These are phyloP conservation scores for Nothophoma quercina DNA, from an alignment of 2,329 filamentous ascomycete species.

Conservation along the genomic window DNA sequence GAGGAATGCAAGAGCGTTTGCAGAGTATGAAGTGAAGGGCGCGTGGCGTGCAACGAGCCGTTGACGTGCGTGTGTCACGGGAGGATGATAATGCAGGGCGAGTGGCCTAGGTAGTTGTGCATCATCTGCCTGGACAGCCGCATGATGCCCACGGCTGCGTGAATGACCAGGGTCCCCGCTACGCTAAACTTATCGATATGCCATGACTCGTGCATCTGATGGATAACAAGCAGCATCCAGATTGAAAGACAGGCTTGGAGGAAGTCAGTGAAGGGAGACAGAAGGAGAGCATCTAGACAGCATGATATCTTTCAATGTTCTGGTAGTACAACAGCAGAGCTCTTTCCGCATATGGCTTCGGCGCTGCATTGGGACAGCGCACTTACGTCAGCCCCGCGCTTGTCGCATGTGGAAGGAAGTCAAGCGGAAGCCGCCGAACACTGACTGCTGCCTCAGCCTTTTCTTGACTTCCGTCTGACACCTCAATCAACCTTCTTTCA, in stretches of 20 bases:
- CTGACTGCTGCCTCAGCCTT: conserved; percentile 5
- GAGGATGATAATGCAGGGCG: conserved; percentile 26
- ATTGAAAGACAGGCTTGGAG: not conserved
- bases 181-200: conserved; percentile 31
- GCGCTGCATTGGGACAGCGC: conserved; percentile 10
- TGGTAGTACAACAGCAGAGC: not conserved
- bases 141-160: conserved; percentile 21
- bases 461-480: not conserved
- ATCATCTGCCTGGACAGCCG: conserved; percentile 25
- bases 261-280: no score
- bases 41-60: conserved; percentile 33
- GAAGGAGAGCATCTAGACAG: no score
- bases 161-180: conserved; percentile 3
- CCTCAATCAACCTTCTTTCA: not conserved
- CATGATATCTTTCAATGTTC: not conserved
- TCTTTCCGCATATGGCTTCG: conserved; percentile 3
- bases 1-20: conserved; percentile 10
- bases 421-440: conserved; percentile 29
- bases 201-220: conserved; percentile 19
- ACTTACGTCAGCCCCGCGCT: conserved; percentile 34
- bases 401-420: conserved; percentile 26
- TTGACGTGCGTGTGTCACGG: conserved; percentile 33
- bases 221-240: conserved; percentile 1
- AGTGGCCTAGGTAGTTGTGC: conserved; percentile 20
- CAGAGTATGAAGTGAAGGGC: not conserved